These are phyloP conservation scores for Pseudotsuga menziesii DNA, from an alignment of 75 land plant species.

Conservation along the genomic window DNA sequence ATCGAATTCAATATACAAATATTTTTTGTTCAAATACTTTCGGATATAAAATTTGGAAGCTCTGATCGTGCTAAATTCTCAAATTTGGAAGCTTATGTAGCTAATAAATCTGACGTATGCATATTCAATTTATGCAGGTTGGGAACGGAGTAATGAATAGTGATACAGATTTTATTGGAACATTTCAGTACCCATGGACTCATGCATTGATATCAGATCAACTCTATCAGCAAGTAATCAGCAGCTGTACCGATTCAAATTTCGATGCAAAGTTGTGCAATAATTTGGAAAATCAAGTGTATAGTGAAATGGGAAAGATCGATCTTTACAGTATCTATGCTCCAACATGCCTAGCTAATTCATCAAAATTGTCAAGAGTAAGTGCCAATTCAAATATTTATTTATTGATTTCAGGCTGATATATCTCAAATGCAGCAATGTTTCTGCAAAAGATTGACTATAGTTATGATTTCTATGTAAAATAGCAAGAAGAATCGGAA, in stretches of 20 bases:
- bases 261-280: conserved; percentile 15
- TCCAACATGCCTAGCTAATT: conserved; percentile 23
- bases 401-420: no score
- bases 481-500: no score
- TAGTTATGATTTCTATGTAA: no score
- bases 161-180: conserved; percentile 39
- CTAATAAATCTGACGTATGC: background rate
- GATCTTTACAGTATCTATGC: conserved; percentile 70
- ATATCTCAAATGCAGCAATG: no score
- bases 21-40: background rate
- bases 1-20: no score
- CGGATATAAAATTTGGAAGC: background rate
- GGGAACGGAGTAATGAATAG: conserved; percentile 71
- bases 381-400: no score
- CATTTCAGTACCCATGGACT: conserved; percentile 50
- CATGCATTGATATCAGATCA: conserved; percentile 77
- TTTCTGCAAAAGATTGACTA: no score
- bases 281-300: conserved; percentile 14
- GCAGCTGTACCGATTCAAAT: conserved; percentile 26
- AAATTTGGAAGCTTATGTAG: no score
- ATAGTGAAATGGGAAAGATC: conserved; percentile 42
- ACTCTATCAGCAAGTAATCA: conserved; percentile 25
- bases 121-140: conserved; percentile 29
- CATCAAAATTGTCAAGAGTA: no score
- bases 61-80: background rate